Base-by-base conservation (phyloP, 164 flowering plant genomes). In the Vitis rupestris region DNA sequence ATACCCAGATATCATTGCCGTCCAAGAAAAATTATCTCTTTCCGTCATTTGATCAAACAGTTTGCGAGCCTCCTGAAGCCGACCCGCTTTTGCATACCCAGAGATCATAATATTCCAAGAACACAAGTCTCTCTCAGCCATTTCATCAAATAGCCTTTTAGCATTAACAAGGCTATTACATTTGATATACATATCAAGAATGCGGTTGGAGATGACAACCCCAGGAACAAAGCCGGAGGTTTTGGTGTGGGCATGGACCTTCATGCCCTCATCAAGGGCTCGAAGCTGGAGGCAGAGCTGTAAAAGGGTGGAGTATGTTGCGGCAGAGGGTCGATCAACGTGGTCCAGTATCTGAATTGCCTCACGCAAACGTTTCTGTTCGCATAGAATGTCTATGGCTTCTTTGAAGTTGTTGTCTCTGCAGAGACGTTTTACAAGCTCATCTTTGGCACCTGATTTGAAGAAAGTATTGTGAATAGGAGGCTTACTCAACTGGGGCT, bases 61-160 rank as follows among this genome's bases (percentile, higher is more conserved):
- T 9, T 65, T 72, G 31, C 79, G 65, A 4, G 83, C 79, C 13
- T 80, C 75, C 16, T 63, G 52, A 61, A 78, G 68, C 61, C 58
- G 44, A 31, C 82, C 82, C 23, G 19, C 60, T 19, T 57, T 70
- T 15, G 73, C 74, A 56, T 74, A 81, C 9, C 82, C 84, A 16
- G 72, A 65, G 1, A 81, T 72, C 82, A 81, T 64, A n/a, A 70
- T 66, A 57, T 81, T 81, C 76, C 82, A 81, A 17, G 84, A 81
- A 63, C 80, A 81, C 72, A 81, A 50, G 57, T 78, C 84, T 55
- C 72, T 81, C 1, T 64, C 72, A 51, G 0, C 1, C 84, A 81
- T 81, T 70, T 76, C 78, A 68, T 82, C 79, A 59, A 82, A 82
- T 67, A 70, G 3, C 30, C 57, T 74, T 63, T 60, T 77, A 9